Evolutionary conservation across 2,329 filamentous ascomycete species (phyloP), one percentile per base, ranked within the genome.

Genomic region (Stagonosporopsis chrysanthemi): DNA sequence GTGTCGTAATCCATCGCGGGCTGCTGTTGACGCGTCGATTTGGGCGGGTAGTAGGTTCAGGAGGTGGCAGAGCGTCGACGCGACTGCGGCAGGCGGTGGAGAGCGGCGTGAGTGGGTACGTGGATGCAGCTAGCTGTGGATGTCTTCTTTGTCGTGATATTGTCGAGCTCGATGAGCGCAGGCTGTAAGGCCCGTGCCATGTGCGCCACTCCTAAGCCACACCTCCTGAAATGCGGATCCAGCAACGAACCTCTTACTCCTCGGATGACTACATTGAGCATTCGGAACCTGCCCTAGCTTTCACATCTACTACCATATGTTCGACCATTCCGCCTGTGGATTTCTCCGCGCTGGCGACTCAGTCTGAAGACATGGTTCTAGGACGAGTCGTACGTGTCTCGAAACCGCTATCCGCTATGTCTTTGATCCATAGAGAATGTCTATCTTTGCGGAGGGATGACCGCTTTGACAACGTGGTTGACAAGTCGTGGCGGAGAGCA

Each of bases 1-100:
- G 79, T 78, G 67, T 82, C 80, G 73, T 81, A 82, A 56, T 83
- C 81, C 81, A 83, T 83, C 60, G 62, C 76, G 68, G 62, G 53
- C 43, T 39, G 53, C 44, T 45, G 38, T 52, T 33, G 53, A 44
- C 52, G 46, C 48, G 53, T 50, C 44, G 57, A 63, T 56, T 64
- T 52, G 56, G 56, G 44, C 48, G 35, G 53, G 43, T 38, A 33
- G 33, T 29, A 33, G 31, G 31, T 44, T 42, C 50, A 39, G 58
- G 45, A 47, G 48, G 48, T 61, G 60, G 53, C 52, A 54, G 55
- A 58, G 51, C 57, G 29, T 48, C 24, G 31, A 62, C 60, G 64
- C 67, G 69, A 66, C 56, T 56, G 63, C 46, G 45, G 46, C 45
- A 54, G 29, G 50, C 52, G 44, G 62, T 43, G 41, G 46, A 62